Percentiles rank a stretch among this genome's conserved stretches.
phyloP scores from a whole-genome alignment of 805 yeast species.

The Candida ficus region DNA sequence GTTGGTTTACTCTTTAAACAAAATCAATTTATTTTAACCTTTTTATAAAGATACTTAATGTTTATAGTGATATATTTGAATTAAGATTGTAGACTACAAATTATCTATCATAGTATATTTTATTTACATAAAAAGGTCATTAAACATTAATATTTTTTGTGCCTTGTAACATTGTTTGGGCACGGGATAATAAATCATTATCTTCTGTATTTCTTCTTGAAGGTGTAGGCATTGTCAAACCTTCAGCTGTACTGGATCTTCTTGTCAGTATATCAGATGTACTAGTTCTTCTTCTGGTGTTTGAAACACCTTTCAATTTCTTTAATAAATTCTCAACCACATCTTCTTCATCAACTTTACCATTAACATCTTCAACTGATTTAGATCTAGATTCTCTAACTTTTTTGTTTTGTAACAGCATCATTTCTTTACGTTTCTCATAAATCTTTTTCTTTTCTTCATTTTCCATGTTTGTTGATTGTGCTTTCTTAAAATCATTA shows the following conservation, averaged over 20 bases:
- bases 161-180: slow-evolving; percentile 24
- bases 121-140: too few relatives aligned
- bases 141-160: slow-evolving; percentile 16
- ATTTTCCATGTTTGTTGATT: slow-evolving; percentile 55
- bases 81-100: too few relatives aligned
- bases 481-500: slow-evolving; percentile 57
- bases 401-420: slow-evolving; percentile 14
- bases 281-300: slow-evolving; percentile 29
- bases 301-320: slow-evolving; percentile 62
- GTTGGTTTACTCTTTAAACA: too few relatives aligned
- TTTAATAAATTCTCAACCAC: slow-evolving; percentile 86
- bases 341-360: slow-evolving; percentile 34
- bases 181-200: slow-evolving; percentile 18
- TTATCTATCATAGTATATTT: too few relatives aligned
- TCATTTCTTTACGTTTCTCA: slow-evolving; percentile 59
- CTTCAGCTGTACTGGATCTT: slow-evolving; percentile 17
- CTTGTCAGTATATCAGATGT: slow-evolving; percentile 19
- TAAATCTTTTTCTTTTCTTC: slow-evolving; percentile 67
- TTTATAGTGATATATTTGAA: neutral
- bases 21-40: neutral
- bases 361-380: slow-evolving; percentile 29
- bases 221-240: neutral
- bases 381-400: slow-evolving; percentile 12
- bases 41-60: neutral
- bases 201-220: slow-evolving; percentile 11